A percentile compares a stretch with the other conserved stretches of the same genome.
These are phyloP conservation scores for Diaporthe citriasiana DNA, from an alignment of 2,329 filamentous ascomycete genomes.

Conservation along the genomic window DNA sequence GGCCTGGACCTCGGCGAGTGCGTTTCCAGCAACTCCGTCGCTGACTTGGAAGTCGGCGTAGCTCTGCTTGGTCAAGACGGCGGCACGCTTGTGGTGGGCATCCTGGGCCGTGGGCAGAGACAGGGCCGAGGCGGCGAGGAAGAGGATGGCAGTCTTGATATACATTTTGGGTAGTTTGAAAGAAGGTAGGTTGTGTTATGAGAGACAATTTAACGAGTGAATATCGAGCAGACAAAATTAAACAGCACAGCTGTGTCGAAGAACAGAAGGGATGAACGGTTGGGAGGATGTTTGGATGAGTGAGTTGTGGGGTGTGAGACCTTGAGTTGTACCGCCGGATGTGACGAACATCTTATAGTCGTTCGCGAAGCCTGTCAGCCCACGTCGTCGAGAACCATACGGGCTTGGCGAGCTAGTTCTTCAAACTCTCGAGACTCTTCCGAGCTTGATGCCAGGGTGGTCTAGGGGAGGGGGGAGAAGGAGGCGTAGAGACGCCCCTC, in stretches of 20 bases:
- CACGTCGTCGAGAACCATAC: not conserved
- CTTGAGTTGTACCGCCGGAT: conserved; percentile 11
- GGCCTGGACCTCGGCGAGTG: conserved; percentile 65
- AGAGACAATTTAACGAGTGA: conserved; percentile 19
- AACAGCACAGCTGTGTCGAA: conserved; percentile 41
- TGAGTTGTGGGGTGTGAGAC: not conserved
- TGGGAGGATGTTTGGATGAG: conserved; percentile 24
- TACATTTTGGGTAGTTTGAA: conserved; percentile 51
- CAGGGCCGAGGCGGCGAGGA: conserved; percentile 54
- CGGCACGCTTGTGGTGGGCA: conserved; percentile 48
- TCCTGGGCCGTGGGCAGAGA: conserved; percentile 49
- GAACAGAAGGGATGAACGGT: conserved; percentile 27
- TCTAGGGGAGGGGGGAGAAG: conserved; percentile 1
- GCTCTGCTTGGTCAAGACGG: conserved; percentile 48
- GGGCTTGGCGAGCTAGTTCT: conserved; percentile 31
- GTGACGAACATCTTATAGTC: conserved; percentile 36
- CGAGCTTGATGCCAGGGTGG: conserved; percentile 11
- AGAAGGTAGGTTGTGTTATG: conserved; percentile 16
- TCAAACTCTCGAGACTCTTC: conserved; percentile 20
- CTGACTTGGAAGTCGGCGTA: conserved; percentile 64
- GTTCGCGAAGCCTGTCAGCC: conserved; percentile 14
- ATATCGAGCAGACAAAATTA: conserved; percentile 39
- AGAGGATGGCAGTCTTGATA: conserved; percentile 55
- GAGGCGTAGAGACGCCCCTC: conserved; percentile 21
- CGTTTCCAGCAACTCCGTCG: conserved; percentile 65